Conservation (phyloP, 305 asterid genomes). For the Fraxinus platypoda region DNA sequence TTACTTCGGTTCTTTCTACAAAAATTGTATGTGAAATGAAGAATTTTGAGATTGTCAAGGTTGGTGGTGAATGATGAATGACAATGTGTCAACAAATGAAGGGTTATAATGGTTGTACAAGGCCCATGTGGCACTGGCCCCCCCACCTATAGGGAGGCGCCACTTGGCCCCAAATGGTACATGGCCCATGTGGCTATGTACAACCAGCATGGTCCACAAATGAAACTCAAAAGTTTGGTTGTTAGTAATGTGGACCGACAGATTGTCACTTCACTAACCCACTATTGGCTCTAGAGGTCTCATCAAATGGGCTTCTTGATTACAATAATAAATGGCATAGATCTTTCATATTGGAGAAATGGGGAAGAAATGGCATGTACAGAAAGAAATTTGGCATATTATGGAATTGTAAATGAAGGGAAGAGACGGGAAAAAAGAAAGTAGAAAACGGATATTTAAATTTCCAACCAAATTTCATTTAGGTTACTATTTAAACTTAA, state of each 20-base stretch:
- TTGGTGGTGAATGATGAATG: not conserved
- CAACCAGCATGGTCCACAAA: no score
- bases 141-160: no score
- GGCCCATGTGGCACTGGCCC: no score
- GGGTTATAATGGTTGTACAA: no score
- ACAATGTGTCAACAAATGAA: not conserved
- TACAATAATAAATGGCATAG: no score
- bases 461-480: no score
- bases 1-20: not conserved
- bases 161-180: no score
- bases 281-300: constrained; percentile 12
- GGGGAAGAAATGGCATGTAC: not conserved
- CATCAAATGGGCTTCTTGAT: not conserved
- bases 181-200: no score
- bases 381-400: no score
- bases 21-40: not conserved
- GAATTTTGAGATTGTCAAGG: not conserved
- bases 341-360: no score
- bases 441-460: not conserved
- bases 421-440: not conserved
- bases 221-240: not conserved
- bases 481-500: not conserved
- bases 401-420: not conserved
- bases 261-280: constrained; percentile 21
- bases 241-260: not conserved